phyloP scores from a whole-genome alignment of 2,329 filamentous ascomycete species.

The Elsinoe arachidis region DNA sequence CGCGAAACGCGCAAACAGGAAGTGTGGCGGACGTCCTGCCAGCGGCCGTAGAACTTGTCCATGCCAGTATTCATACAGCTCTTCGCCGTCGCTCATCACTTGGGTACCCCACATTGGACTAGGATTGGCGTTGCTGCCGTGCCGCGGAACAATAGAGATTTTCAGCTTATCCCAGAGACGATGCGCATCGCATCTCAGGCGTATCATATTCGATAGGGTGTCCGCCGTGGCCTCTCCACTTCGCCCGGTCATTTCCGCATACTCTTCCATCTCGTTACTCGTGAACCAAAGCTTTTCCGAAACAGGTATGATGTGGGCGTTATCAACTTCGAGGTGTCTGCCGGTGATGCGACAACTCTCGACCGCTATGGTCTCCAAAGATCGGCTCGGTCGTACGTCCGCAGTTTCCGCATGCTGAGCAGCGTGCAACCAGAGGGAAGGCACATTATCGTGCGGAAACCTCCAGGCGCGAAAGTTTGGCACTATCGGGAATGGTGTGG shows the following conservation, averaged over 20 bases:
- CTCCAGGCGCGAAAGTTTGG: slow-evolving; percentile 19
- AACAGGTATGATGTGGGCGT: slow-evolving; percentile 19
- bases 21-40: slow-evolving; percentile 6
- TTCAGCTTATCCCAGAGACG: slow-evolving; percentile 18
- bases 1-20: slow-evolving; percentile 16
- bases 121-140: not conserved
- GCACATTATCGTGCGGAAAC: slow-evolving; percentile 19
- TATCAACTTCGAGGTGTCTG: slow-evolving; percentile 19
- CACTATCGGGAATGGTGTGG: slow-evolving; percentile 17
- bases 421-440: slow-evolving; percentile 13
- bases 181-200: slow-evolving; percentile 21
- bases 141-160: slow-evolving; percentile 19
- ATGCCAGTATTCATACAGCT: slow-evolving; percentile 14
- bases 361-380: not conserved
- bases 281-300: slow-evolving; percentile 20
- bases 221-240: slow-evolving; percentile 15
- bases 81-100: slow-evolving; percentile 8
- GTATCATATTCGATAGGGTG: slow-evolving; percentile 18
- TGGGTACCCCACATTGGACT: not conserved
- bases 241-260: slow-evolving; percentile 14
- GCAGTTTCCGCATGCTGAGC: slow-evolving; percentile 6
- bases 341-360: slow-evolving; percentile 20
- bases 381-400: not conserved
- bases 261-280: slow-evolving; percentile 20
- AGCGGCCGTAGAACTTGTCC: slow-evolving; percentile 17